Evolutionary conservation across 1,284 basidiomycete species (phyloP).

Genomic region (Papiliotrema nemorosa): DNA sequence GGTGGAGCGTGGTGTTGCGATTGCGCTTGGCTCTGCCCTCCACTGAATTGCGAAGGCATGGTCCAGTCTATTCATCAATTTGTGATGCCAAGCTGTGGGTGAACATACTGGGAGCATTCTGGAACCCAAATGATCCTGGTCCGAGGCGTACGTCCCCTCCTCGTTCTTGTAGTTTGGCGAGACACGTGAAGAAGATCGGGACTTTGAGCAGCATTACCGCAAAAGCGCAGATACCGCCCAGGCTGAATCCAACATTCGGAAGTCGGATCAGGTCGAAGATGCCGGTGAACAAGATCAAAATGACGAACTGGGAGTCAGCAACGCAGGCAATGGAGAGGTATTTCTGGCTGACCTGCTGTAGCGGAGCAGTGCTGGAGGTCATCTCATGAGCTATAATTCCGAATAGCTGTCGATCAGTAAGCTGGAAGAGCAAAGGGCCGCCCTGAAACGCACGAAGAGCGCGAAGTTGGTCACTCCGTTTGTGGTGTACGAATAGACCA

Average conservation of each 20-base stretch:
- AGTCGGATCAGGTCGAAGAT: constrained; percentile 34
- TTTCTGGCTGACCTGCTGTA: constrained; percentile 20
- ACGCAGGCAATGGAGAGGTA: background rate
- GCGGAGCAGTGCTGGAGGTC: constrained; percentile 18
- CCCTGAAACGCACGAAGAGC: constrained; percentile 28
- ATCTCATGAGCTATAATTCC: constrained; percentile 38
- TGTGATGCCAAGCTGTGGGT: constrained; percentile 2
- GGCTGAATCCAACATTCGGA: constrained; percentile 10
- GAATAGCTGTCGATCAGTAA: constrained; percentile 36
- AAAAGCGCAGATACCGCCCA: constrained; percentile 21
- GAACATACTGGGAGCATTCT: background rate
- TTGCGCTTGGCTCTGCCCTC: background rate
- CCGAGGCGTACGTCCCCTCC: constrained; percentile 32
- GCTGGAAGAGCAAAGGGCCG: constrained; percentile 5
- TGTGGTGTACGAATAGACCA: constrained; percentile 20
- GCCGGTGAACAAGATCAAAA: constrained; percentile 24
- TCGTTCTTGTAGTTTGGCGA: constrained; percentile 27
- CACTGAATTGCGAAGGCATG: constrained; percentile 12
- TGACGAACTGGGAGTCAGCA: constrained; percentile 26
- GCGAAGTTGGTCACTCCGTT: constrained; percentile 37
- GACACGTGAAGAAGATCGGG: constrained; percentile 33
- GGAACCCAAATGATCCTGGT: background rate
- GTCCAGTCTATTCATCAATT: constrained; percentile 13
- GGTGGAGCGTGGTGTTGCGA: background rate
- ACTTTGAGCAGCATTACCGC: constrained; percentile 30